Conservation (phyloP, 352 stramenopile genomes). For the Pythium dissotocum region DNA sequence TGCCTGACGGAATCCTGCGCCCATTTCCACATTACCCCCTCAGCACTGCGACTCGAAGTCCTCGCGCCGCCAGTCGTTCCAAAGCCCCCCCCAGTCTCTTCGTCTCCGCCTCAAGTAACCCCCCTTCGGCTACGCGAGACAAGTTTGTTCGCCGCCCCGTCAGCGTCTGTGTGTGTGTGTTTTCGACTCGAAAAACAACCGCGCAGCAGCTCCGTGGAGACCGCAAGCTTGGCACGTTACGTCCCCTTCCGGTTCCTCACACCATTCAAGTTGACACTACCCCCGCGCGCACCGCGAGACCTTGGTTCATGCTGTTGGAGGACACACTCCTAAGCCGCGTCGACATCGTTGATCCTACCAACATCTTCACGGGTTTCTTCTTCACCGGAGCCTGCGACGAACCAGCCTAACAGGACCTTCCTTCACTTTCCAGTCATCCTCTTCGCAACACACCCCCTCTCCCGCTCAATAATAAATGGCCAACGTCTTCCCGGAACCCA, state of each 20-base stretch:
- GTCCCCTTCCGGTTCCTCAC: slow-evolving; percentile 23
- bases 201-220: slow-evolving; percentile 3
- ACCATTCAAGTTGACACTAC: slow-evolving; percentile 27
- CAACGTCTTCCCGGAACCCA: slow-evolving; percentile 66
- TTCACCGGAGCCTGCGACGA: slow-evolving; percentile 90
- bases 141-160: slow-evolving; percentile 9
- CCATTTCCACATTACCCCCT: slow-evolving; percentile 5
- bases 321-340: slow-evolving; percentile 63
- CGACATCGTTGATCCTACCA: slow-evolving; percentile 87
- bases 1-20: not conserved
- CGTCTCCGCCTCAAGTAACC: not conserved
- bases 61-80: not conserved
- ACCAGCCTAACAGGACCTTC: slow-evolving; percentile 70
- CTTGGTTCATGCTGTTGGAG: slow-evolving; percentile 82
- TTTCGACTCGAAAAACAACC: slow-evolving; percentile 1
- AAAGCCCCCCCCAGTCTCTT: not conserved
- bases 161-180: slow-evolving; percentile 11
- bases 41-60: slow-evolving; percentile 6
- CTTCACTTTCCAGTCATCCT: not conserved
- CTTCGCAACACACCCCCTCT: not conserved
- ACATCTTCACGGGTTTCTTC: slow-evolving; percentile 90
- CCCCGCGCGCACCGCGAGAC: slow-evolving; percentile 20
- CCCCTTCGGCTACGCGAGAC: slow-evolving; percentile 9
- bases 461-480: slow-evolving; percentile 34
- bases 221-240: slow-evolving; percentile 17